A percentile compares a stretch with the other conserved stretches of the same genome.
Evolutionary conservation across 805 yeast genomes (phyloP).

Genomic region (Tetrapisispora arboricola): DNA sequence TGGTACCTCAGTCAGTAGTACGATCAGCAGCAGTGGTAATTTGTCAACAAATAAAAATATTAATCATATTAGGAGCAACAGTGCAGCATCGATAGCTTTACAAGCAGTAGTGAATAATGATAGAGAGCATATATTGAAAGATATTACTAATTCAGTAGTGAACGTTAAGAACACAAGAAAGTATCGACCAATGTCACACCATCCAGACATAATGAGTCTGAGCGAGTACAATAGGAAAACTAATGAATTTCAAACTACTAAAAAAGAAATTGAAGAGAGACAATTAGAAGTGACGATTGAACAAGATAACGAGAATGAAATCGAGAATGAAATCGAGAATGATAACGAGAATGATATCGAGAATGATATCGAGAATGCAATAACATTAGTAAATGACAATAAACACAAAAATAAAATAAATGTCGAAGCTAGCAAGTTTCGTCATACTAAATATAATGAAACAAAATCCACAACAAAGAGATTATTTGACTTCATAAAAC

Average conservation of each 20-base stretch:
- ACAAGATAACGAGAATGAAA: no score
- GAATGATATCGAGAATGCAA: no score
- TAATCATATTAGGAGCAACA: conserved; percentile 15
- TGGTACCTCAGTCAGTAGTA: conserved; percentile 16
- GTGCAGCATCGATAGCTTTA: conserved; percentile 56
- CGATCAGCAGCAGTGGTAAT: conserved; percentile 13
- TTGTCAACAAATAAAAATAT: conserved; percentile 13
- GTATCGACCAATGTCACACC: conserved; percentile 79
- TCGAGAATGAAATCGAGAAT: no score
- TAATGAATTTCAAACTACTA: no score
- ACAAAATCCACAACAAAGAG: conserved; percentile 56
- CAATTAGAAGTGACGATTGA: background rate
- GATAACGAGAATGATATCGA: no score
- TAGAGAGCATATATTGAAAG: conserved; percentile 11
- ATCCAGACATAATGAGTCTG: conserved; percentile 34
- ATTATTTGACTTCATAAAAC: conserved; percentile 68
- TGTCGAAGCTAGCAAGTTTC: no score
- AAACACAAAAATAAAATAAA: background rate
- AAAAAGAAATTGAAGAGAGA: background rate
- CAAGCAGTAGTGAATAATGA: conserved; percentile 71
- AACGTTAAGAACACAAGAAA: conserved; percentile 27
- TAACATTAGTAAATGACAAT: no score
- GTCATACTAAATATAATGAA: background rate
- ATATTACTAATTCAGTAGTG: background rate
- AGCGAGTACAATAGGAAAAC: background rate